phyloP scores from a whole-genome alignment of 192 early-diverging fungal genomes.

The Spinellus fusiger region DNA sequence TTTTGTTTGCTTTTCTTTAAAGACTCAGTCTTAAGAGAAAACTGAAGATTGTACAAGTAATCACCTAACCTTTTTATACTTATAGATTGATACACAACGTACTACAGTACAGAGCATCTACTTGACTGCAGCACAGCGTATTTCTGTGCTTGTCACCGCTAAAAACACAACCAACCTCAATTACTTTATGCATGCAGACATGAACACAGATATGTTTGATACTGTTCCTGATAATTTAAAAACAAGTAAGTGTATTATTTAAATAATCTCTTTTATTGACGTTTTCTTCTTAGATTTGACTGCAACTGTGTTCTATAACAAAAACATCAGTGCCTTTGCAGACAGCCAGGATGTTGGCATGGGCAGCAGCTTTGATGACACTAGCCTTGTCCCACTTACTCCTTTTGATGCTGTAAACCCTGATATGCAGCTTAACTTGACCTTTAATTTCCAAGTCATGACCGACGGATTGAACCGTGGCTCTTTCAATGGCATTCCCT shows the following conservation, averaged over 20 bases:
- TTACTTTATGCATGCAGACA: conserved; percentile 69
- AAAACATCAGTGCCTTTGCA: conserved; percentile 18
- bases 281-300: conserved; percentile 36
- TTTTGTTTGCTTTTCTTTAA: neutral
- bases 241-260: conserved; percentile 29
- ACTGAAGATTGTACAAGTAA: too few species aligned
- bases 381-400: conserved; percentile 43
- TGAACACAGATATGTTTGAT: conserved; percentile 77
- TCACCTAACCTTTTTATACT: too few species aligned
- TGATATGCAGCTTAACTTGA: conserved; percentile 44
- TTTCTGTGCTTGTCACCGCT: conserved; percentile 74
- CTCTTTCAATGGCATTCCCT: conserved; percentile 74
- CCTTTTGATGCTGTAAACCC: conserved; percentile 37
- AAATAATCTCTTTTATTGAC: neutral
- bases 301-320: conserved; percentile 50
- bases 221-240: conserved; percentile 47
- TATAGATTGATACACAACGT: conserved; percentile 49
- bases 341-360: conserved; percentile 10
- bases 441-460: conserved; percentile 58
- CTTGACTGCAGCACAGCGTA: conserved; percentile 70
- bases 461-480: conserved; percentile 76
- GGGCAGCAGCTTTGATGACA: conserved; percentile 51
- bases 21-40: too few species aligned
- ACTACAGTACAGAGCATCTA: conserved; percentile 46
- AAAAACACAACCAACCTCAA: conserved; percentile 53